Percentiles rank a stretch among this genome's conserved stretches.
Evolutionary conservation across 441 rosid genomes (phyloP).

Genomic region (Pelargonium fulgidum): DNA sequence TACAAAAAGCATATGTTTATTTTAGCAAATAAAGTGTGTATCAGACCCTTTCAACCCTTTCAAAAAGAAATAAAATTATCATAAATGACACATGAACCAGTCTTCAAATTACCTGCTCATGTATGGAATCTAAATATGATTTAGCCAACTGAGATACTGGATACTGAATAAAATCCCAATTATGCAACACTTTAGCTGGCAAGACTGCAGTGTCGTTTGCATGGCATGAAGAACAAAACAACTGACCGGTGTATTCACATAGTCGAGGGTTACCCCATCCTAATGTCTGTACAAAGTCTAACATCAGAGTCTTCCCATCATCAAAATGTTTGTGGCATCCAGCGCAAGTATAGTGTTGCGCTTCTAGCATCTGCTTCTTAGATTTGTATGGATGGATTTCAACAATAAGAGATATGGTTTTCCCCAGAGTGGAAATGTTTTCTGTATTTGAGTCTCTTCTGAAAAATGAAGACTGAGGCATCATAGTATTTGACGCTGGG

Average conservation of each 20-base stretch:
- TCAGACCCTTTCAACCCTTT: too few relatives aligned
- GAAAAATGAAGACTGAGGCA: slow-evolving; percentile 34
- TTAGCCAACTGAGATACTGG: slow-evolving; percentile 90
- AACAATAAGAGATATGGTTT: slow-evolving; percentile 78
- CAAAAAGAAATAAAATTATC: too few relatives aligned
- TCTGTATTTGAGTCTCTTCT: slow-evolving; percentile 30
- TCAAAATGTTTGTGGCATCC: slow-evolving; percentile 88
- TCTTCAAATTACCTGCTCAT: slow-evolving; percentile 58
- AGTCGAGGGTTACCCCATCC: slow-evolving; percentile 92
- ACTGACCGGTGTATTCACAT: slow-evolving; percentile 85
- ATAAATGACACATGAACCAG: neutral
- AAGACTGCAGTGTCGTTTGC: slow-evolving; percentile 73
- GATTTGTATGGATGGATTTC: slow-evolving; percentile 63
- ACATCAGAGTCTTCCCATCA: slow-evolving; percentile 65
- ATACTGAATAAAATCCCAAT: slow-evolving; percentile 80
- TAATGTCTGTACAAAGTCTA: slow-evolving; percentile 66
- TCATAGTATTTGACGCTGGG: slow-evolving; percentile 29
- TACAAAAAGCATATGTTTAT: neutral
- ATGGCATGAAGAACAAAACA: slow-evolving; percentile 89
- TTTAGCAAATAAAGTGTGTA: too few relatives aligned
- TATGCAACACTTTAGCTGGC: slow-evolving; percentile 86
- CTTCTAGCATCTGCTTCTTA: slow-evolving; percentile 68
- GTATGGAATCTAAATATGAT: slow-evolving; percentile 84
- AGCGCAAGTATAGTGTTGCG: slow-evolving; percentile 79
- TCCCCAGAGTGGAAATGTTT: slow-evolving; percentile 54